A percentile compares a stretch with the other conserved stretches of the same genome.
Evolutionary conservation across 164 flowering plant genomes (phyloP).

Genomic region (Magnolia changhungtana): DNA sequence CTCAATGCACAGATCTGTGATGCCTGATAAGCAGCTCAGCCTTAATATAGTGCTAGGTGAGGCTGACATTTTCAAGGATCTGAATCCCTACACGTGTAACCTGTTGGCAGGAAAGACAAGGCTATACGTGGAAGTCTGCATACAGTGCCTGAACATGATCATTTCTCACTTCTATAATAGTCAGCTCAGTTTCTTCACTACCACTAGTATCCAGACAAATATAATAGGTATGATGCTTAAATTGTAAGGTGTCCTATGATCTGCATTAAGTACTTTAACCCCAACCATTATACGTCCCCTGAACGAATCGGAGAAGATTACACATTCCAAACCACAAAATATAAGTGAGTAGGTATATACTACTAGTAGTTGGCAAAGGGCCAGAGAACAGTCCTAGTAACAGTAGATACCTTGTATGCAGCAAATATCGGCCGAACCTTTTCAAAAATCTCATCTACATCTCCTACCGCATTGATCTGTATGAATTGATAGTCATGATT

Average conservation of each 20-base stretch:
- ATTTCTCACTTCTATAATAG: too few relatives aligned
- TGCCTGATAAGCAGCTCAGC: background rate
- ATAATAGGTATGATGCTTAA: background rate
- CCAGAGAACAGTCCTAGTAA: background rate
- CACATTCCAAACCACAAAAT: too few relatives aligned
- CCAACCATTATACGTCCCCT: too few relatives aligned
- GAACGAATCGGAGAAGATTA: too few relatives aligned
- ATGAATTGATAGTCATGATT: background rate
- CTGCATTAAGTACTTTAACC: too few relatives aligned
- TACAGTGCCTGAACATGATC: too few relatives aligned
- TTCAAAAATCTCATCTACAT: conserved; percentile 74
- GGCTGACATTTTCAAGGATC: too few relatives aligned
- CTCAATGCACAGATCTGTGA: background rate
- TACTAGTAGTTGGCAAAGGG: background rate
- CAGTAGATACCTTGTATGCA: conserved; percentile 37
- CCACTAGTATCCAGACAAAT: too few relatives aligned
- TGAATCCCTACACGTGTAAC: background rate
- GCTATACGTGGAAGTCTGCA: background rate
- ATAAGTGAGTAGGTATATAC: background rate
- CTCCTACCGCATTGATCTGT: conserved; percentile 82
- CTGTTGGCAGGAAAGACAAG: background rate
- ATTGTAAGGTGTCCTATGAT: too few relatives aligned
- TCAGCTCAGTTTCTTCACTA: too few relatives aligned
- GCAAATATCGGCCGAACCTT: conserved; percentile 58
- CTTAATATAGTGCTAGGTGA: background rate